Evolutionary conservation across 805 yeast species (phyloP).

Genomic region (Pachysolen tannophilus): DNA sequence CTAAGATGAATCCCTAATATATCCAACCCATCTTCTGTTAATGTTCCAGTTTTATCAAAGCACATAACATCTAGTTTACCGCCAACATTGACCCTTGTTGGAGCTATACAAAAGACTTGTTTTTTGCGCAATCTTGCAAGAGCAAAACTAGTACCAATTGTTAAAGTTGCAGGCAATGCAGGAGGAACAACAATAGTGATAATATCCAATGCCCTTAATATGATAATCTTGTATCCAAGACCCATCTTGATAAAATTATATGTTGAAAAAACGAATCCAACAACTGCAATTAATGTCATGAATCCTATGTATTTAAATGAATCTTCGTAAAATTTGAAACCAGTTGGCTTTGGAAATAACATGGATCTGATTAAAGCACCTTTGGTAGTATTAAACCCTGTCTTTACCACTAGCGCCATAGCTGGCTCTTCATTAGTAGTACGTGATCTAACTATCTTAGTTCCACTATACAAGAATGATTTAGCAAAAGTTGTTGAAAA

Average conservation of each 20-base stretch:
- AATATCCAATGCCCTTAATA: slow-evolving; percentile 85
- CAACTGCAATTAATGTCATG: slow-evolving; percentile 76
- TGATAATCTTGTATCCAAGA: slow-evolving; percentile 57
- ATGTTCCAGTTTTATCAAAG: slow-evolving; percentile 95
- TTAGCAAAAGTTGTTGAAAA: slow-evolving; percentile 61
- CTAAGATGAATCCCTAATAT: slow-evolving; percentile 48
- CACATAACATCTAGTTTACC: slow-evolving; percentile 88
- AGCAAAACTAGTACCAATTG: slow-evolving; percentile 95
- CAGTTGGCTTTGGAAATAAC: slow-evolving; percentile 93
- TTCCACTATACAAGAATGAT: slow-evolving; percentile 80
- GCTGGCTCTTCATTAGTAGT: slow-evolving; percentile 69
- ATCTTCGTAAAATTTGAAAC: slow-evolving; percentile 88
- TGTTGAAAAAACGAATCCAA: slow-evolving; percentile 83
- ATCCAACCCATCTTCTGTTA: slow-evolving; percentile 95
- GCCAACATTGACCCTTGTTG: slow-evolving; percentile 91
- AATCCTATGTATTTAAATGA: slow-evolving; percentile 95
- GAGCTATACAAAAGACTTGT: slow-evolving; percentile 82
- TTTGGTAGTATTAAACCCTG: slow-evolving; percentile 93
- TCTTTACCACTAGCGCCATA: slow-evolving; percentile 76
- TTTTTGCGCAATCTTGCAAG: slow-evolving; percentile 61
- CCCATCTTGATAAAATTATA: slow-evolving; percentile 75
- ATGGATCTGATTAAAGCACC: slow-evolving; percentile 91
- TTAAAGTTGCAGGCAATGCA: slow-evolving; percentile 93
- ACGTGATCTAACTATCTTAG: slow-evolving; percentile 78
- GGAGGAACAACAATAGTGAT: slow-evolving; percentile 98